Evolutionary conservation across 805 yeast genomes (phyloP), one percentile per base, ranked within the genome.

Genomic region (Candida pseudoglaebosa): DNA sequence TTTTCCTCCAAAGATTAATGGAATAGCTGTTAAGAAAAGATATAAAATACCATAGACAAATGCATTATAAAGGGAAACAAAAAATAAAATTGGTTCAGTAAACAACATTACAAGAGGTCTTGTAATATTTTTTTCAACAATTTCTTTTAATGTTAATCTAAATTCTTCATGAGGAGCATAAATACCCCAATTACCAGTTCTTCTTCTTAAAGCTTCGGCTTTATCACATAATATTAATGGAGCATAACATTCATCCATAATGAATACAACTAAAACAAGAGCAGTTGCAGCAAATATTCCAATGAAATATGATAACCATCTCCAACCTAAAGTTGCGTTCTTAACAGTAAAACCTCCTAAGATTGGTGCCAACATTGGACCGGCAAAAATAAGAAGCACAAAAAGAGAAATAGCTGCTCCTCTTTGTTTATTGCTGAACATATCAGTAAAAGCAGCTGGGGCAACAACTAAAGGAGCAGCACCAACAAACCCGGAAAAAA

Each of bases 401-500:
- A 88, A 89, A 13, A 82, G 46, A 7, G 82, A 68, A 49, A 87
- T 70, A 14, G 95, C 95, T 36, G 71, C 74, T 49, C 96, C 96
- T 62, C 96, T 77, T 17, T 70, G 55, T 26, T 57, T 57, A 41
- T 79, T 78, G 47, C 75, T 76, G 55, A 79, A 87, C 71, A 87
- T 71, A 59, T 89, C 96, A 5, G 95, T 84, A 67, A 87, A 82
- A 0, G 83, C 75, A 35, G 95, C 96, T 19, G 95, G 95, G 7
- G 93, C 59, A 29, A 86, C 87, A 19, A 85, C 91, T 52, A 89
- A 60, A 1, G 95, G 88, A 29, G 93, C 88, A 15, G 95, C 87
- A 47, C 95, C 96, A 41, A 82, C 61, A 52, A 80, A 73, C 39
- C 95, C 95, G 18, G 82, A 80, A 56, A 88, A 81, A 54, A 85